phyloP scores from a whole-genome alignment of 2,329 filamentous ascomycete species.

The Curvularia sp. region DNA sequence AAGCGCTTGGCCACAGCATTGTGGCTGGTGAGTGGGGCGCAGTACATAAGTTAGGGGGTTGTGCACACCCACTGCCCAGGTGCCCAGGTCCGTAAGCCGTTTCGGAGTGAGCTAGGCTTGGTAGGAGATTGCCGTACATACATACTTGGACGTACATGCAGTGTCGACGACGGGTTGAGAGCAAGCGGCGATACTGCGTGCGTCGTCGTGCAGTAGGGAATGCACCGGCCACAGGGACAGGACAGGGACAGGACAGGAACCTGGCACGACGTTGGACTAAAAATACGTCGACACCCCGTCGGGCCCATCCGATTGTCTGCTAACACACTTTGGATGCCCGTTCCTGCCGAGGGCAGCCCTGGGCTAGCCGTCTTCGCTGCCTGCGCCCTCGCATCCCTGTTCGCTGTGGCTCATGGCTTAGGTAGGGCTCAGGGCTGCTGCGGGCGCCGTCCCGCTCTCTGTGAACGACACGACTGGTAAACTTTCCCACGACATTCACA shows the following conservation, averaged over 20 bases:
- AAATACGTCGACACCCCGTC: constrained; percentile 12
- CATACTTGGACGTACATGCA: neutral
- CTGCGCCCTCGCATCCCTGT: constrained; percentile 2
- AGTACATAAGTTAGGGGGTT: constrained; percentile 1
- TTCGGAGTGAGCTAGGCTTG: constrained; percentile 8
- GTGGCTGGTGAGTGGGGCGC: constrained; percentile 14
- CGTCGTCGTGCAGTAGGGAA: neutral
- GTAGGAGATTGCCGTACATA: neutral
- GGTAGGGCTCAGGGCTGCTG: neutral
- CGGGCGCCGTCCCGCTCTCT: constrained; percentile 19
- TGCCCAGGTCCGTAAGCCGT: constrained; percentile 18
- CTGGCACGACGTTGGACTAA: constrained; percentile 15
- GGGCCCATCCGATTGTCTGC: neutral
- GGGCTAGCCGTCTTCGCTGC: constrained; percentile 15
- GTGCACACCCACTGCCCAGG: neutral
- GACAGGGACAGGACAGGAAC: too few relatives aligned
- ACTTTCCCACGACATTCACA: constrained; percentile 14
- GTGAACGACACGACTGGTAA: constrained; percentile 2
- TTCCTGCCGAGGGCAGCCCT: constrained; percentile 19
- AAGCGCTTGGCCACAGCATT: constrained; percentile 13
- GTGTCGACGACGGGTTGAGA: neutral
- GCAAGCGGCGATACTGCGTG: neutral
- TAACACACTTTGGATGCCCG: neutral
- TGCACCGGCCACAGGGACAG: neutral
- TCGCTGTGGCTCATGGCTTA: constrained; percentile 4